phyloP scores from a whole-genome alignment of 108 stramenopile species.

The Nannochloropsis granulata region DNA sequence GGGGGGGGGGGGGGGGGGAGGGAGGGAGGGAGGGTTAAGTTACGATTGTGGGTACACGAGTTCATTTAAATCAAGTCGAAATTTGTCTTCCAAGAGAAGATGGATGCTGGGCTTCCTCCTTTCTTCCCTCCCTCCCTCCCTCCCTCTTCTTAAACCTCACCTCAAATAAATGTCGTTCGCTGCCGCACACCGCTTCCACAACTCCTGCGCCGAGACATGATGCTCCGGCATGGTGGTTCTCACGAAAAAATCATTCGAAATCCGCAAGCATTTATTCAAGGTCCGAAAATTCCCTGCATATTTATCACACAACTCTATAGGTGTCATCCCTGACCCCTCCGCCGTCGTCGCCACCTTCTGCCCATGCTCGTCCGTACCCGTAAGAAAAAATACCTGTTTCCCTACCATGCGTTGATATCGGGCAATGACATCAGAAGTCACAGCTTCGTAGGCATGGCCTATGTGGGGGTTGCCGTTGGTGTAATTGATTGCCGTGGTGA shows the following conservation, averaged over 20 bases:
- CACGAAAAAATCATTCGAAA: constrained; percentile 86
- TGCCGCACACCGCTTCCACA: constrained; percentile 70
- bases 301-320: constrained; percentile 80
- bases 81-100: too few species aligned
- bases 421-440: constrained; percentile 75
- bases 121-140: too few species aligned
- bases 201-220: constrained; percentile 57
- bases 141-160: neutral
- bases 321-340: constrained; percentile 51
- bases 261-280: constrained; percentile 66
- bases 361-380: constrained; percentile 96
- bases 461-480: constrained; percentile 94
- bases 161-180: constrained; percentile 77
- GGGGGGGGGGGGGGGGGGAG: neutral
- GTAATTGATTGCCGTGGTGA: constrained; percentile 99
- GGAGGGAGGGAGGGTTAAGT: neutral
- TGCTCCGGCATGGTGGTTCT: constrained; percentile 81
- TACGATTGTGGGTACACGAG: neutral
- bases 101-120: too few species aligned
- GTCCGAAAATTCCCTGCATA: constrained; percentile 51
- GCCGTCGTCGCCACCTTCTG: constrained; percentile 95
- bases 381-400: constrained; percentile 61
- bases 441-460: constrained; percentile 95
- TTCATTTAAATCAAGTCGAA: too few species aligned
- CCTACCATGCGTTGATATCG: constrained; percentile 57